Conservation (phyloP, 2,329 filamentous ascomycete species). For the Aspergillus sergii region DNA sequence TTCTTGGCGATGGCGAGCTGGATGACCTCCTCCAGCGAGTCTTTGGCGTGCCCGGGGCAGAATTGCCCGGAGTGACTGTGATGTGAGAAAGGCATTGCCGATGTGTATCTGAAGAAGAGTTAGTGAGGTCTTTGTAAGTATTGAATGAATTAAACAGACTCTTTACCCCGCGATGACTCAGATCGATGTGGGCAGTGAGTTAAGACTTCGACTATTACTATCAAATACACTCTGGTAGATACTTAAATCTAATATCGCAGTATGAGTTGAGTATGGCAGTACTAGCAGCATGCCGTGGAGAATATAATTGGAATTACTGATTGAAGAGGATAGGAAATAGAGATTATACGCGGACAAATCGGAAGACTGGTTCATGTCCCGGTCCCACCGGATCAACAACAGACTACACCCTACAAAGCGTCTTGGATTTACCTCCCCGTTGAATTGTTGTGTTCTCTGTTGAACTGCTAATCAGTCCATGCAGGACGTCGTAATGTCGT, state of each 20-base stretch:
- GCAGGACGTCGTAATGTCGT: neutral
- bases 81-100: conserved; percentile 88
- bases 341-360: neutral
- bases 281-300: neutral
- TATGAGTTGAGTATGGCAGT: neutral
- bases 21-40: conserved; percentile 81
- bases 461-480: neutral
- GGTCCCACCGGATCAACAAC: neutral
- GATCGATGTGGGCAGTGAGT: neutral
- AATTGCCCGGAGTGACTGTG: conserved; percentile 98
- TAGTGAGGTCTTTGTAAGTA: neutral
- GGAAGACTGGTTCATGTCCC: neutral
- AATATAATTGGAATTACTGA: neutral
- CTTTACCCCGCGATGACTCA: conserved; percentile 2
- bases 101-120: neutral
- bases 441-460: neutral
- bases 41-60: conserved; percentile 84
- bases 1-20: conserved; percentile 74
- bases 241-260: neutral
- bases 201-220: neutral
- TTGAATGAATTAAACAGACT: neutral
- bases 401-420: neutral
- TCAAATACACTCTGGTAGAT: neutral
- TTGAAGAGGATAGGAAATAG: neutral
- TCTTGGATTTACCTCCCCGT: neutral